Base-by-base conservation (phyloP, 495 filamentous ascomycete genomes). In the Talaromyces thailandensis region DNA sequence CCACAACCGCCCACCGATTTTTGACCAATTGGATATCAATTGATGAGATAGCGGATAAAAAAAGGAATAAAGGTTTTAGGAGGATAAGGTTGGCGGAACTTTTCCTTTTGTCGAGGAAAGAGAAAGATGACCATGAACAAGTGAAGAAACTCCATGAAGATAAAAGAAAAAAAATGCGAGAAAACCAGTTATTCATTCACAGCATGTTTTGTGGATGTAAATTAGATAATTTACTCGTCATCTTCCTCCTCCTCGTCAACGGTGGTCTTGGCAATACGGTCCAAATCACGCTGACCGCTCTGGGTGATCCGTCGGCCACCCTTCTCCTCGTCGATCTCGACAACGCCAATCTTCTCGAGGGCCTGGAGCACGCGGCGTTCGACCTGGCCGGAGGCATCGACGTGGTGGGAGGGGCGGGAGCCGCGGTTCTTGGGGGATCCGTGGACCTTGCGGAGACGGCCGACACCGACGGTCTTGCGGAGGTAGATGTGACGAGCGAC, bases 401-500 rank as follows among this genome's bases (percentile, higher is more conserved):
- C 92, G 85, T 98, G 94, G 79, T 97, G 89, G 58, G 85, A 88
- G 69, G 94, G 94, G 69, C 91, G 85, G 67, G 85, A 84, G 67
- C 94, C 94, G 72, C 94, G 92, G 86, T 98, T 98, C 87, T 96
- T 96, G 80, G 88, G 88, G 65, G 83, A 89, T 73, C 94, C 94
- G 82, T 98, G 94, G 63, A 90, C 90, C 79, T 93, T 94, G 73
- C 87, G 86, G 67, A 96, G 83, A 70, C 92, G 90, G 74, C 90
- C 90, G 64, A 98, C 93, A 83, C 94, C 94, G 73, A 98, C 93
- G 71, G 93, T 96, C 84, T 98, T 98, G 79, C 94, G 88, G 77
- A 98, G 86, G 84, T 98, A 98, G 84, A 98, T 85, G 82, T 98
- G 94, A 73, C 94, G 94, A 69, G 94, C 94, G 75, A 97, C 86